phyloP scores from a whole-genome alignment of 331 rosid species.

The Malus hybrid region DNA sequence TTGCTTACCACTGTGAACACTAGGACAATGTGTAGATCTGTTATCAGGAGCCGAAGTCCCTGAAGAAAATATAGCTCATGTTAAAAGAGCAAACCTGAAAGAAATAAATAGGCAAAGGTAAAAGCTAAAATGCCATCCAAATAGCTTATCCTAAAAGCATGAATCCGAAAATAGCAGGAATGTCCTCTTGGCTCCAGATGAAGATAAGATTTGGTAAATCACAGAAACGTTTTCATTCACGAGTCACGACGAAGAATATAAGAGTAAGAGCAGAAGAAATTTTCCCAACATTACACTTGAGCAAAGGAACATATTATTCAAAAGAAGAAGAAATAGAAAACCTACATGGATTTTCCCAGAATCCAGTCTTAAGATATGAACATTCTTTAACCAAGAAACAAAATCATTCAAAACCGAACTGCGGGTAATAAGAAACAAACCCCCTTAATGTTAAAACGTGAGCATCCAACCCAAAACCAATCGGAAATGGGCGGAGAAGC shows the following conservation, averaged over 20 bases:
- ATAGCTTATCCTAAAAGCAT: background rate
- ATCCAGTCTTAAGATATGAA: background rate
- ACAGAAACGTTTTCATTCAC: background rate
- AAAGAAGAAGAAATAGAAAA: background rate
- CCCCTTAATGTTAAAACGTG: background rate
- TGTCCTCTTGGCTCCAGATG: background rate
- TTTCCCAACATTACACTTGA: background rate
- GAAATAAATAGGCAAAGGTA: background rate
- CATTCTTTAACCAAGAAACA: background rate
- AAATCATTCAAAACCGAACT: background rate
- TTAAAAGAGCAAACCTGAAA: background rate
- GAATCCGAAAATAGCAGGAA: background rate
- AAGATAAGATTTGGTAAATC: background rate
- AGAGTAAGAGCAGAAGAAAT: background rate
- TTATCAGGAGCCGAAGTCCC: conserved; percentile 29
- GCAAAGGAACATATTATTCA: background rate
- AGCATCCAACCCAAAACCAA: too few relatives aligned
- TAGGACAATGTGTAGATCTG: conserved; percentile 16
- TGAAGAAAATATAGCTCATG: conserved; percentile 6
- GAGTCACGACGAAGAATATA: background rate
- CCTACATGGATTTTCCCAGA: background rate
- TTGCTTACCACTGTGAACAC: conserved; percentile 14
- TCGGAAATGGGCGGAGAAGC: too few relatives aligned
- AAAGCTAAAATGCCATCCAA: background rate
- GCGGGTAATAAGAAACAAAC: background rate